These are phyloP conservation scores for Geotrichum fermentans DNA, from an alignment of 1,139 yeast species.

Conservation along the genomic window DNA sequence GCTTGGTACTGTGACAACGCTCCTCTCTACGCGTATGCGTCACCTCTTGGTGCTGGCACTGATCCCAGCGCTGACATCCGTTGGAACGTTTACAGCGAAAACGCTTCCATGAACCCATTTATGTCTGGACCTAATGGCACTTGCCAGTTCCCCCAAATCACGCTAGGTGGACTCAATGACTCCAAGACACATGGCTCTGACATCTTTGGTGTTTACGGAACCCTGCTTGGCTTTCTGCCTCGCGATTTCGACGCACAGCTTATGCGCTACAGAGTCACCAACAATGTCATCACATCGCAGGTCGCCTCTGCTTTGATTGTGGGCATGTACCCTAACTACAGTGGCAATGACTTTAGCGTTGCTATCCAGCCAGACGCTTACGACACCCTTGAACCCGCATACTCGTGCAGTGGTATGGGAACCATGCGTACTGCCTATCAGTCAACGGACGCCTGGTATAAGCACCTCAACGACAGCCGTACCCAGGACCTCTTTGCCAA, in stretches of 20 bases:
- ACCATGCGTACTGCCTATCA: constrained; percentile 29
- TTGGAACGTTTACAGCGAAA: constrained; percentile 30
- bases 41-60: constrained; percentile 23
- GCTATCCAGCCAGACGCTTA: constrained; percentile 24
- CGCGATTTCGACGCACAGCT: constrained; percentile 31
- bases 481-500: constrained; percentile 24
- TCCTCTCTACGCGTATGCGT: constrained; percentile 26
- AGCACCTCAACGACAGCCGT: constrained; percentile 30
- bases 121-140: constrained; percentile 30
- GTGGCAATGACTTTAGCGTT: neutral
- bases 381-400: constrained; percentile 39
- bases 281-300: constrained; percentile 39
- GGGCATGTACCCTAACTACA: constrained; percentile 37
- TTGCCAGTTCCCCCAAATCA: constrained; percentile 41
- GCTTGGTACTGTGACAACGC: constrained; percentile 33
- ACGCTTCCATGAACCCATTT: constrained; percentile 21
- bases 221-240: constrained; percentile 34
- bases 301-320: constrained; percentile 37
- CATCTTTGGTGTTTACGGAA: constrained; percentile 37
- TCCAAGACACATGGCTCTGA: constrained; percentile 40
- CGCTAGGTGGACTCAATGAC: constrained; percentile 39
- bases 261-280: constrained; percentile 37
- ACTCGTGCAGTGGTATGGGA: constrained; percentile 35
- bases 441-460: constrained; percentile 35
- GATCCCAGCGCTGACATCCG: constrained; percentile 25